A percentile compares a stretch with the other conserved stretches of the same genome.
phyloP scores from a whole-genome alignment of 2,329 filamentous ascomycete genomes.

The Claviceps maximensis region DNA sequence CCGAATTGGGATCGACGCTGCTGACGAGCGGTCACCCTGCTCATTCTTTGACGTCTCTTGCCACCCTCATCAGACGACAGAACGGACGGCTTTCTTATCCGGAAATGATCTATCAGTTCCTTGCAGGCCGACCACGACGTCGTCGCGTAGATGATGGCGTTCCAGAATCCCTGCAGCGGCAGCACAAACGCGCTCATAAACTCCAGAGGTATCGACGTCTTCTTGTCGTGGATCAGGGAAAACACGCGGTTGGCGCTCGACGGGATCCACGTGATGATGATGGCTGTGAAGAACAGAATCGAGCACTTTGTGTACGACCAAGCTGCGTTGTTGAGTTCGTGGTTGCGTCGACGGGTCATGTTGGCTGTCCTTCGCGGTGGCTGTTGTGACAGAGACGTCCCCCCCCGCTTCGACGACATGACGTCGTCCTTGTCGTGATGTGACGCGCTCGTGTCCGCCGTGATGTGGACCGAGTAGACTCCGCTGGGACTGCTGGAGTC shows the following conservation, averaged over 20 bases:
- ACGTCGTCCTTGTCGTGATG: slow-evolving; percentile 12
- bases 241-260: slow-evolving; percentile 68
- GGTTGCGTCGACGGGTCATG: slow-evolving; percentile 23
- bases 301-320: slow-evolving; percentile 60
- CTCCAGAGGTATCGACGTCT: slow-evolving; percentile 46
- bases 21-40: neutral
- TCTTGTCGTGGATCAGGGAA: slow-evolving; percentile 43
- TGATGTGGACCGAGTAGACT: slow-evolving; percentile 40
- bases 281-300: slow-evolving; percentile 56
- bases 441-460: slow-evolving; percentile 16
- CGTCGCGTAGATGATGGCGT: slow-evolving; percentile 60
- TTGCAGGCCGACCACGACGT: slow-evolving; percentile 55
- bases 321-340: slow-evolving; percentile 48
- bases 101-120: slow-evolving; percentile 28
- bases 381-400: slow-evolving; percentile 7
- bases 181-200: slow-evolving; percentile 62
- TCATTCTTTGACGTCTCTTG: slow-evolving; percentile 8
- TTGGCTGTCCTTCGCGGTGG: slow-evolving; percentile 13
- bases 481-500: slow-evolving; percentile 9
- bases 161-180: slow-evolving; percentile 77
- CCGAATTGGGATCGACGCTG: slow-evolving; percentile 16
- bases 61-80: slow-evolving; percentile 23
- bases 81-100: slow-evolving; percentile 14
- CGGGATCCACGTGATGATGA: slow-evolving; percentile 63
- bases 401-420: slow-evolving; percentile 11